Evolutionary conservation across 495 filamentous ascomycete species (phyloP), one percentile per base, ranked within the genome.

Genomic region (Xylaria acuta): DNA sequence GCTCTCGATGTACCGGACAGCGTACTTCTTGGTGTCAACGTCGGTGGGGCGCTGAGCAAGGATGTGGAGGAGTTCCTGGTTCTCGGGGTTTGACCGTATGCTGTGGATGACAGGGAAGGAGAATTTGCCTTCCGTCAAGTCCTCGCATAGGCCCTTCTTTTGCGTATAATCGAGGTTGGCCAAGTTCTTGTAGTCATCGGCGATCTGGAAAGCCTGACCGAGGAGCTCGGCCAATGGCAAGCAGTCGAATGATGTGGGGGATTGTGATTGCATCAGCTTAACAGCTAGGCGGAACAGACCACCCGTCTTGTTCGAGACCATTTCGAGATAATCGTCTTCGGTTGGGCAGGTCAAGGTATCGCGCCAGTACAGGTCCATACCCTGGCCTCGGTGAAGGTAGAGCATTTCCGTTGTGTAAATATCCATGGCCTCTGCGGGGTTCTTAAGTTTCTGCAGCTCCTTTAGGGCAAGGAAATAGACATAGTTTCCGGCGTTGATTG

Each of bases 51-150:
- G 92, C 78, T 97, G 95, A 81, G 92, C 92, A n/a, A 98, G 83
- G 64, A 97, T 97, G 75, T 95, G 97, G 72, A 97, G 84, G 67
- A 98, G 85, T 78, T 95, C 92, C 49, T 91, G 88, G 78, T 96
- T 95, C 25, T 82, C 81, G 6, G 92, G 92, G 77, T 94, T 88
- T 32, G 90, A 84, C 73, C 94, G 91, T 72, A 98, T 96, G 77
- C 91, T 90, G 82, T 98, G 94, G 70, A 98, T 97, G 72, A 98
- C 91, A 1, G 95, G 95, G 80, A 95, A 97, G 38, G 91, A 94
- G 84, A 97, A 98, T 87, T 98, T 98, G 49, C 95, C 95, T 83
- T 98, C 95, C 1, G 94, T 97, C 72, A 98, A 82, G 79, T 98
- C 95, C 84, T 98, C 95, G 81, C 93, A 96, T 71, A 97, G 89